Evolutionary conservation across 495 filamentous ascomycete genomes (phyloP), one percentile per base, ranked within the genome.

Genomic region (Lophiotrema nucula): DNA sequence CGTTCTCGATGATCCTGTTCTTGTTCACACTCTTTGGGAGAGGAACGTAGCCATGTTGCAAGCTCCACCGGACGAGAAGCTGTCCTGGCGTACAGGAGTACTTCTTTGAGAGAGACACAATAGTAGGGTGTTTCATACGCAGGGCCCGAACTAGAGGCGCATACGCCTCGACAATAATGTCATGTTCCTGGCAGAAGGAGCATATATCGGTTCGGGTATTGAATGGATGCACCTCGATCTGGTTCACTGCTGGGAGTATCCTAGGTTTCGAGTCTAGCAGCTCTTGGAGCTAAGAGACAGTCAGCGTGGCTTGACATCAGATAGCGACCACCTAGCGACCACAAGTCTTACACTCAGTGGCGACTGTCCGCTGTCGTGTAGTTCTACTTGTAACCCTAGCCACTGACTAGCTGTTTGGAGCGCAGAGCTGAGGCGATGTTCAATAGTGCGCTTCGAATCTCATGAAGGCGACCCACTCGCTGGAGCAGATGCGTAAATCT

Each of bases 31-130:
- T 88, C 78, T 92, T 92, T 18, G 88, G 88, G 58, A 92, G 72
- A 35, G 85, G 80, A 11, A 90, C 83, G 73, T 83, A 87, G 19
- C 78, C 83, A 64, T 90, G 83, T 72, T 90, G 88, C 57, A 87
- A 65, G 58, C 82, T 83, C 85, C 85, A 87, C 23, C 83, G 72
- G 16, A 88, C 69, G 66, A 88, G 67, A 27, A 89, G 66, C 67
- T 88, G 85, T 23, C 79, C 83, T 2, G 80, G 76, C 0, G 79
- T 81, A 58, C 81, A 83, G 2, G 53, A 55, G 58, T 88, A 86
- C 67, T 84, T 85, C 52, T 73, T 72, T 0, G 80, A 68, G 16
- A 88, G 60, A 28, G 69, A 67, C 13, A 70, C 58, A 47, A 88
- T 73, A 0, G 60, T 73, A 0, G 76, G 74, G 49, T 87, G 71